Conservation (phyloP, 2,329 filamentous ascomycete species). For the Fusarium pseudograminearum region DNA sequence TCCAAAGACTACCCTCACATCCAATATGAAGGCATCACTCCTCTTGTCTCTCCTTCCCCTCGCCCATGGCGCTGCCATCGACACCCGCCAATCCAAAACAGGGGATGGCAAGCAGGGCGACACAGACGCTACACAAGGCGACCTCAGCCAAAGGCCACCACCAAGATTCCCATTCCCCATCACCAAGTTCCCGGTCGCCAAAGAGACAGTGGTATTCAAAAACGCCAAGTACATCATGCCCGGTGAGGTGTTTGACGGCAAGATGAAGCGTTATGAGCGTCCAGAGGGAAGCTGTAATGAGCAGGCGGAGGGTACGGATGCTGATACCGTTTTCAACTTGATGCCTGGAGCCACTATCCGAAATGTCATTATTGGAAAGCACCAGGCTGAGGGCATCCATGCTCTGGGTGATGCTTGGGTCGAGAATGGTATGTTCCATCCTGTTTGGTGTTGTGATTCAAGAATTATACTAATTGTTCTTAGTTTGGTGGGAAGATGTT, state of each 20-base stretch:
- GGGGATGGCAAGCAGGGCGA: conserved; percentile 44
- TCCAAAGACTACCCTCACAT: neutral
- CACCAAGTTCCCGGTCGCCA: conserved; percentile 48
- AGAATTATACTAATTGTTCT: neutral
- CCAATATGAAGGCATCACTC: conserved; percentile 44
- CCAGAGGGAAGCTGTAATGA: conserved; percentile 57
- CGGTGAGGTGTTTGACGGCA: conserved; percentile 51
- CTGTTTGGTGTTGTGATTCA: rapidly evolving
- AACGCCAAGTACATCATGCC: conserved; percentile 51
- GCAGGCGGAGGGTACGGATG: conserved; percentile 57
- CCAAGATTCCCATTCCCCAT: conserved; percentile 49
- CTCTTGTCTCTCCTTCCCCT: conserved; percentile 41
- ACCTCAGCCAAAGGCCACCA: conserved; percentile 45
- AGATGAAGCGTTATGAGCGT: conserved; percentile 55
- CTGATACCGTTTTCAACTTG: conserved; percentile 56
- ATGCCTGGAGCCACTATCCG: conserved; percentile 52
- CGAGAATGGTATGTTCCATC: conserved; percentile 42
- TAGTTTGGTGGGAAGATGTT: conserved; percentile 51
- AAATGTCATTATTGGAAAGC: conserved; percentile 56
- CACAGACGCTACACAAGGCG: conserved; percentile 45
- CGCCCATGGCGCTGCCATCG: conserved; percentile 30
- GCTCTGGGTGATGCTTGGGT: conserved; percentile 50
- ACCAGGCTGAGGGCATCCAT: conserved; percentile 52
- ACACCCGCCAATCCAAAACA: conserved; percentile 34
- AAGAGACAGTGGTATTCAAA: conserved; percentile 46